These are phyloP conservation scores for Capillidium heterosporum DNA, from an alignment of 371 early-diverging fungal species.

Conservation along the genomic window DNA sequence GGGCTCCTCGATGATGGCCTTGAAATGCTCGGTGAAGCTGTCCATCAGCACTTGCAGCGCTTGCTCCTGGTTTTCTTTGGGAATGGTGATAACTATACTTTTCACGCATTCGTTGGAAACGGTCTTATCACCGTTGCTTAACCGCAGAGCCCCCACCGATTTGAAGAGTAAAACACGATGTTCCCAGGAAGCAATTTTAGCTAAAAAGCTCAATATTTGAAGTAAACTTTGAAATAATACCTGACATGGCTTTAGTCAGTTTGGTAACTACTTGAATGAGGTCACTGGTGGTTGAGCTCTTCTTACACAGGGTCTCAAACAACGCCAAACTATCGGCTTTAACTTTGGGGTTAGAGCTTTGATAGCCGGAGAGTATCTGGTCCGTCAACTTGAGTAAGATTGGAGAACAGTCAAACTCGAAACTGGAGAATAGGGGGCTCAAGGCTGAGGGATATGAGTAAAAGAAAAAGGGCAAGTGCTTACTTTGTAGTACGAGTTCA, in stretches of 20 bases:
- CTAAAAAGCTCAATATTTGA: background rate
- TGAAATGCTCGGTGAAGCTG: background rate
- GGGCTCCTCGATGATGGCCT: background rate
- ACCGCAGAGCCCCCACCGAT: background rate
- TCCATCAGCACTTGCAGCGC: background rate
- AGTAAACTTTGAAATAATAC: background rate
- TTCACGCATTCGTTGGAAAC: background rate
- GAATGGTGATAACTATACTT: background rate
- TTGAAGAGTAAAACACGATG: background rate
- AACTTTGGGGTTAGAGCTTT: background rate
- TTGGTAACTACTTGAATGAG: background rate
- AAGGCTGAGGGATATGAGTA: background rate
- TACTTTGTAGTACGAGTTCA: slow-evolving; percentile 55
- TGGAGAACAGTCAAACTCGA: background rate
- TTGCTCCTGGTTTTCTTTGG: slow-evolving; percentile 5
- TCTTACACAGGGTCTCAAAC: background rate
- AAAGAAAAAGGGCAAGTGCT: background rate
- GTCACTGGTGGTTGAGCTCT: background rate
- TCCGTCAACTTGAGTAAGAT: background rate
- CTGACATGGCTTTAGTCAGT: background rate
- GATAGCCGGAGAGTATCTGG: background rate
- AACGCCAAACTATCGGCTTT: background rate
- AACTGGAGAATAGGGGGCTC: slow-evolving; percentile 8
- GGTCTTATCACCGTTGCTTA: no score
- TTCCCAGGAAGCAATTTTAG: slow-evolving; percentile 4